These are phyloP conservation scores for Termitomyces sp. DNA, from an alignment of 768 basidiomycete genomes.

Conservation along the genomic window DNA sequence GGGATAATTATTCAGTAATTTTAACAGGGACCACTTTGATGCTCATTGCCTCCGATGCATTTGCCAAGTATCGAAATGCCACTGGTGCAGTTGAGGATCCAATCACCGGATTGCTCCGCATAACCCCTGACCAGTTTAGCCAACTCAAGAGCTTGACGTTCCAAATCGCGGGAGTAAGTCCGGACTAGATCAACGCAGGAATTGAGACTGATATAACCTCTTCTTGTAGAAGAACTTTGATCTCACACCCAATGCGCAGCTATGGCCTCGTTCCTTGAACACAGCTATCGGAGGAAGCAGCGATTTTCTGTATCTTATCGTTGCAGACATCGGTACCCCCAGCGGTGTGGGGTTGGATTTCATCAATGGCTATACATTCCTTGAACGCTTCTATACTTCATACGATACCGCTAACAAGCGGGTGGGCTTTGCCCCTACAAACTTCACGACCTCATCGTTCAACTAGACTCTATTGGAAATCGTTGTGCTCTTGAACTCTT, in stretches of 20 bases:
- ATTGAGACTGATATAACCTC: constrained; percentile 17
- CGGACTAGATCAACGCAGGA: constrained; percentile 40
- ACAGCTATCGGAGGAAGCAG: constrained; percentile 27
- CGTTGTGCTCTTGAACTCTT: too few relatives aligned
- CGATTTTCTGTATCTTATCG: constrained; percentile 29
- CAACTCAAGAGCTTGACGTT: constrained; percentile 56
- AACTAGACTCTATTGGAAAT: constrained; percentile 24
- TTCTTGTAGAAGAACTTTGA: constrained; percentile 27
- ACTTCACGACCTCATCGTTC: constrained; percentile 40
- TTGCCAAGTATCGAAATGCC: constrained; percentile 34
- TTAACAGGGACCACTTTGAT: constrained; percentile 44
- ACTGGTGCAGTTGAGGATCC: constrained; percentile 41
- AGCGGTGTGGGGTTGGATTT: constrained; percentile 49
- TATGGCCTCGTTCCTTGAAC: constrained; percentile 33
- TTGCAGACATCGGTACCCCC: constrained; percentile 31
- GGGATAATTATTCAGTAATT: neutral
- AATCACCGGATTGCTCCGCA: constrained; percentile 45
- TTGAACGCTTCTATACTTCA: constrained; percentile 63
- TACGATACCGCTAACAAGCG: constrained; percentile 55
- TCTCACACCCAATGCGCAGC: constrained; percentile 35
- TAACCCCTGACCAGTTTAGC: constrained; percentile 47
- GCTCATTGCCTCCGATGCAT: constrained; percentile 44
- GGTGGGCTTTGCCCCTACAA: constrained; percentile 53
- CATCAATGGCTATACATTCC: constrained; percentile 49
- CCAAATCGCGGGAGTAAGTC: constrained; percentile 44